Conservation (phyloP, 148 eudicot genomes). For the Fagopyrum homotropicum region DNA sequence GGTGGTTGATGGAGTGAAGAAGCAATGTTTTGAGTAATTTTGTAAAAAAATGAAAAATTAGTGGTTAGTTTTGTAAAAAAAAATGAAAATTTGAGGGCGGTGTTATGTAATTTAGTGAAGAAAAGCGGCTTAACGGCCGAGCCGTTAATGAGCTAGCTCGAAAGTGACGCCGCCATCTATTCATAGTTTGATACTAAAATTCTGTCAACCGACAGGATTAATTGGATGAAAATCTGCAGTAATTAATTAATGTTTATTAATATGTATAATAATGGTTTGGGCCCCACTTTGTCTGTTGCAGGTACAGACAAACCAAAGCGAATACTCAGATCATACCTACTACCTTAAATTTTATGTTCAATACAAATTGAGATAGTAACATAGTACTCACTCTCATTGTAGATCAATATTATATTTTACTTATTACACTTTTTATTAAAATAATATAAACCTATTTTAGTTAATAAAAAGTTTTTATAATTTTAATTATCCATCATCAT, state of each 20-base stretch:
- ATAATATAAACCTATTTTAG: not conserved
- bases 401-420: not conserved
- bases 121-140: not conserved
- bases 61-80: too few relatives aligned
- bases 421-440: not conserved
- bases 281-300: not conserved
- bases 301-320: not conserved
- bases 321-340: not conserved
- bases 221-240: not conserved
- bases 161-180: not conserved
- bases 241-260: not conserved
- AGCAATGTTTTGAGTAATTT: not conserved
- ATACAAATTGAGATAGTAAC: too few relatives aligned
- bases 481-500: not conserved
- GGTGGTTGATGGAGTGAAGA: not conserved
- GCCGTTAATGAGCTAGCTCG: not conserved
- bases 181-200: not conserved
- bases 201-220: conserved; percentile 10
- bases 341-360: too few relatives aligned
- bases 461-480: not conserved
- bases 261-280: not conserved
- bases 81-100: too few relatives aligned
- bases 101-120: not conserved
- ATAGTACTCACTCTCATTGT: too few relatives aligned
- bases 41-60: not conserved